Evolutionary conservation across 495 filamentous ascomycete genomes (phyloP).

Genomic region (Xylaria castorea): DNA sequence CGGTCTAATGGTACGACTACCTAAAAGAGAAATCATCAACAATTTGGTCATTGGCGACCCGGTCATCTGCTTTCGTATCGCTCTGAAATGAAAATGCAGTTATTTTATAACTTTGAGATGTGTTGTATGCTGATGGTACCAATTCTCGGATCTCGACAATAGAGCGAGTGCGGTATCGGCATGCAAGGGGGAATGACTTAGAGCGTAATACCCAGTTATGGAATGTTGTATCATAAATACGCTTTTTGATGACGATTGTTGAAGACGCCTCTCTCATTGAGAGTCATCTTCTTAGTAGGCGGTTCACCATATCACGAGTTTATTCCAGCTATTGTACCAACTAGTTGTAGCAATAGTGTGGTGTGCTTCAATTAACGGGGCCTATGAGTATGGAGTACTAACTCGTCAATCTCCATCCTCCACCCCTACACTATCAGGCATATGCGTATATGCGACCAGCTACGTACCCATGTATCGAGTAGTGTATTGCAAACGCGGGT

Average conservation of each 20-base stretch:
- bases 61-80: neutral
- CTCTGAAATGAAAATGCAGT: neutral
- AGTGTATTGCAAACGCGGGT: neutral
- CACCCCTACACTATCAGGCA: no score
- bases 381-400: no score
- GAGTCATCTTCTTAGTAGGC: neutral
- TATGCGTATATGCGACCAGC: neutral
- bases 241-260: neutral
- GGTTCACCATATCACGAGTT: neutral
- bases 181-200: neutral
- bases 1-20: neutral
- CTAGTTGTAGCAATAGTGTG: no score
- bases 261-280: neutral
- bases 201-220: neutral
- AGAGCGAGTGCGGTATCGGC: slow-evolving; percentile 1
- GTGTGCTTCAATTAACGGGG: no score
- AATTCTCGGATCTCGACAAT: neutral
- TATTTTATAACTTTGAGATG: neutral
- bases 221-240: neutral
- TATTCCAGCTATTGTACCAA: neutral
- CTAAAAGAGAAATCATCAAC: neutral
- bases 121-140: neutral
- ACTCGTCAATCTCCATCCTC: no score
- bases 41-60: neutral
- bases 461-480: neutral